A percentile compares a stretch with the other conserved stretches of the same genome.
These are phyloP conservation scores for Alternaria hordeiaustralica DNA, from an alignment of 2,329 filamentous ascomycete genomes.

Conservation along the genomic window DNA sequence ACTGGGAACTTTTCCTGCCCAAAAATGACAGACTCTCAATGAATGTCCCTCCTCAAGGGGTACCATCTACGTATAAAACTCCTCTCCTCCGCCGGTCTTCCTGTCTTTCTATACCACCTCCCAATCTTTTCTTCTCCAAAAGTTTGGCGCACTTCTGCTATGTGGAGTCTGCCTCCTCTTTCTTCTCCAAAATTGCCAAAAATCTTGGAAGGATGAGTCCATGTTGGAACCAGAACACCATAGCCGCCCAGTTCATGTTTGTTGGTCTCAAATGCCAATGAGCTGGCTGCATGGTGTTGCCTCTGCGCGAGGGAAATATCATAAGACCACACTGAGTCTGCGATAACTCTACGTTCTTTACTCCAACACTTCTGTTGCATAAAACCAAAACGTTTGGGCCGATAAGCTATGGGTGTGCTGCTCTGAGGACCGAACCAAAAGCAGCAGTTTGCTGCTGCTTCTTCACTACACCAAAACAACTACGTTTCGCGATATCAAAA, in stretches of 20 bases:
- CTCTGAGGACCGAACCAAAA: neutral
- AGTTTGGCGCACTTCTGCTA: no score
- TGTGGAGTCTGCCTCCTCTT: neutral
- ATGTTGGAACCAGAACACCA: neutral
- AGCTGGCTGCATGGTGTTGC: fast-evolving
- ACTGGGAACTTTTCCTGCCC: neutral
- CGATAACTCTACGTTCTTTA: neutral
- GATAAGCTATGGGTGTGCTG: neutral
- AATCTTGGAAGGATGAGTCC: neutral
- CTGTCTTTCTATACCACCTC: neutral
- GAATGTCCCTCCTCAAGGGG: neutral
- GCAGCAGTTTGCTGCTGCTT: no score
- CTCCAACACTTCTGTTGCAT: fast-evolving
- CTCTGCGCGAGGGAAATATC: neutral
- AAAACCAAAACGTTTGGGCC: no score
- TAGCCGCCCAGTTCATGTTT: neutral
- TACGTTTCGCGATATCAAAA: no score
- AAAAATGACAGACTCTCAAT: neutral
- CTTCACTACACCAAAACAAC: no score
- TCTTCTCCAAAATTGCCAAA: neutral
- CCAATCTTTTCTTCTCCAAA: neutral
- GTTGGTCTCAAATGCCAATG: neutral
- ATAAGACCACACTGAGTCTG: fast-evolving
- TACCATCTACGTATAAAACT: neutral
- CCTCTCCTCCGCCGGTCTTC: neutral